Evolutionary conservation across 768 basidiomycete species (phyloP).

Genomic region (Termitomyces sp.): DNA sequence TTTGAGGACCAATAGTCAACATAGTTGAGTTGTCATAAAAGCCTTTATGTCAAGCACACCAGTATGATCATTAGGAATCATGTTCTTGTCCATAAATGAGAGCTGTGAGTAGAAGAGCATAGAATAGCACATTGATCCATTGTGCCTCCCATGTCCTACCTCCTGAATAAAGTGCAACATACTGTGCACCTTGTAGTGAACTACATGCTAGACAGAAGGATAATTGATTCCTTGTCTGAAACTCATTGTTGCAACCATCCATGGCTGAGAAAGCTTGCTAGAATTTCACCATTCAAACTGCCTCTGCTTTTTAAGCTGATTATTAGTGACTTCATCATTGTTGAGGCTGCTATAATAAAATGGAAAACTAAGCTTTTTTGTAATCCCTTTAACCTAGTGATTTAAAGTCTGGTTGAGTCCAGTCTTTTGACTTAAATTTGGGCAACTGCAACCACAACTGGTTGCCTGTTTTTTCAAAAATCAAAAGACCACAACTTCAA

Average conservation of each 20-base stretch:
- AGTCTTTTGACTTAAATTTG: too few species aligned
- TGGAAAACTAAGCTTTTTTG: neutral
- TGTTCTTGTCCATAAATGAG: neutral
- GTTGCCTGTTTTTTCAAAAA: too few species aligned
- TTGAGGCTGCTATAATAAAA: neutral
- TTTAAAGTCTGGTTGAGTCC: too few species aligned
- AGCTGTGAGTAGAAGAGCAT: too few species aligned
- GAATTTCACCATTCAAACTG: neutral
- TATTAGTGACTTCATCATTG: neutral
- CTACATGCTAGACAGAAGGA: neutral
- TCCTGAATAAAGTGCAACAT: conserved; percentile 5
- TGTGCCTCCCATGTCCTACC: too few species aligned
- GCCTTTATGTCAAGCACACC: neutral
- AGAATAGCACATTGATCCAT: too few species aligned
- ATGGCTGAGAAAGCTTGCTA: neutral
- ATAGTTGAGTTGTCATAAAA: neutral
- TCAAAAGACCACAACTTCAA: too few species aligned
- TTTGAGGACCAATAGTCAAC: neutral
- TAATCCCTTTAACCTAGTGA: too few species aligned
- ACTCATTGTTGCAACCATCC: neutral
- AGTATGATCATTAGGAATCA: neutral
- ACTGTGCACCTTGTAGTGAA: neutral
- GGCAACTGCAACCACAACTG: too few species aligned
- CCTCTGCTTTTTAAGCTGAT: neutral
- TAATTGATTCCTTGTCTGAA: conserved; percentile 4